These are phyloP conservation scores for Kondoa malvinella DNA, from an alignment of 768 basidiomycete genomes.

Conservation along the genomic window DNA sequence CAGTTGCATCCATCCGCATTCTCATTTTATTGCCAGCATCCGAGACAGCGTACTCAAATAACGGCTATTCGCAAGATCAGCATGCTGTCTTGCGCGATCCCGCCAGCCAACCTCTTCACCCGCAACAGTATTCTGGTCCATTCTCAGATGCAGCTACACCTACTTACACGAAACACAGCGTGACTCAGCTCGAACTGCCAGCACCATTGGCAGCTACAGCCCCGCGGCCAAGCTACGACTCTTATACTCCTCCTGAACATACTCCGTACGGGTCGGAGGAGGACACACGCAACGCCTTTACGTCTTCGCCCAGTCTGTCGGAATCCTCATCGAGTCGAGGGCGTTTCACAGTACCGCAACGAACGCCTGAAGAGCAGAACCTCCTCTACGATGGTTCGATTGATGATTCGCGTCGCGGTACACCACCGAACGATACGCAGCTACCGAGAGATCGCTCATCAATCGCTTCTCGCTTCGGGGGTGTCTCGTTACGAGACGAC, in stretches of 20 bases:
- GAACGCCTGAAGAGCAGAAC: background rate
- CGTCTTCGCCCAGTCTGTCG: background rate
- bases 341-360: background rate
- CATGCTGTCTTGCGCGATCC: background rate
- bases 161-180: background rate
- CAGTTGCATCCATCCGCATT: background rate
- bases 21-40: background rate
- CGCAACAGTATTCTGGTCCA: background rate
- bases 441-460: background rate
- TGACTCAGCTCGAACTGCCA: conserved; percentile 4
- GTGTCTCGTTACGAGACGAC: conserved; percentile 8
- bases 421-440: no score
- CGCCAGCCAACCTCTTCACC: background rate
- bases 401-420: no score
- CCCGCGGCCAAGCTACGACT: background rate
- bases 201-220: background rate
- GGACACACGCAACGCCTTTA: background rate
- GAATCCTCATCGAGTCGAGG: background rate
- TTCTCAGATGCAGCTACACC: background rate
- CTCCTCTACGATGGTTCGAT: background rate
- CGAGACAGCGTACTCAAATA: background rate
- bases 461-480: conserved; percentile 1
- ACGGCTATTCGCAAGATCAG: background rate
- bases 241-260: background rate
- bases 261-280: conserved; percentile 1